Evolutionary conservation across 345 rosid genomes (phyloP).

Genomic region (Populus euphratica): DNA sequence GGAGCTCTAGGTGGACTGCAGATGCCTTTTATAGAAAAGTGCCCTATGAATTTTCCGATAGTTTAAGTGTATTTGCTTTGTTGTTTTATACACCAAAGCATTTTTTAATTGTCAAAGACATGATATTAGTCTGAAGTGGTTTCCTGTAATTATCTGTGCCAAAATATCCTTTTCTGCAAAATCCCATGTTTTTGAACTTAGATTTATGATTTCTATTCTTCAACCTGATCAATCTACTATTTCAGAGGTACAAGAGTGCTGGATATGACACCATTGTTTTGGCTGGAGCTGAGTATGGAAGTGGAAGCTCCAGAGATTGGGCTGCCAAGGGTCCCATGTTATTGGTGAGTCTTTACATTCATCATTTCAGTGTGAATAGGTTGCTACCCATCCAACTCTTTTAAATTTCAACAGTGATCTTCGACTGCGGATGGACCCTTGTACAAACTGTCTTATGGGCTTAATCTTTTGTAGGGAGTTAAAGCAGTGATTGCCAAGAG

Average conservation of each 20-base stretch:
- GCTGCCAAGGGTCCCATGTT: constrained; percentile 99
- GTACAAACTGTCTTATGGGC: constrained; percentile 3
- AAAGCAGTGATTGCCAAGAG: constrained; percentile 97
- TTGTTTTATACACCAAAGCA: no score
- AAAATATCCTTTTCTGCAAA: neutral
- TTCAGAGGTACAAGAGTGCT: constrained; percentile 75
- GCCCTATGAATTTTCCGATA: no score
- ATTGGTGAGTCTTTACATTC: constrained; percentile 43
- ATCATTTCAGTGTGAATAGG: constrained; percentile 1
- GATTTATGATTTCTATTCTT: neutral
- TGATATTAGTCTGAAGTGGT: neutral
- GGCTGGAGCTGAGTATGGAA: constrained; percentile 98
- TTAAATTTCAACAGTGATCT: neutral
- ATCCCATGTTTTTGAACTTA: neutral
- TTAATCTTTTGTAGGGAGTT: constrained; percentile 59
- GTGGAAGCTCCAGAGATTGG: constrained; percentile 99
- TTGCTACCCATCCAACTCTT: neutral
- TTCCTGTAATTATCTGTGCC: neutral
- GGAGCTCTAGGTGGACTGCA: no score
- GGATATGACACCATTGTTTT: constrained; percentile 78
- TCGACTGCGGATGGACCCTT: neutral
- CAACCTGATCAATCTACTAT: constrained; percentile 6
- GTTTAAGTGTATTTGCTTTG: no score
- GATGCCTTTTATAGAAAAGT: no score
- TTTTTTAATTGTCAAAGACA: no score